Conservation (phyloP, 345 rosid species). For the Trapa bicornis region DNA sequence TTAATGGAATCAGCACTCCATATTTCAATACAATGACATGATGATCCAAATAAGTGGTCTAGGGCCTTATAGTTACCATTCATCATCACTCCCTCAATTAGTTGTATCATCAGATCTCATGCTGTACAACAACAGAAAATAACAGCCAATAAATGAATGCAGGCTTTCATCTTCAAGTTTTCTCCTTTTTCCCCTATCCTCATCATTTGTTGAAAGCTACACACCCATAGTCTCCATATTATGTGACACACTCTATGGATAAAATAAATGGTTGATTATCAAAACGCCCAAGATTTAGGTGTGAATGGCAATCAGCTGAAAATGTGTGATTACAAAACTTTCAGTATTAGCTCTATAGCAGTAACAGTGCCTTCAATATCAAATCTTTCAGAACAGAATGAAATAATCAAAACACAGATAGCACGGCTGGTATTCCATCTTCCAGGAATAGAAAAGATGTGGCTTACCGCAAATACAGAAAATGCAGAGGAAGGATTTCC, state of each 20-base stretch:
- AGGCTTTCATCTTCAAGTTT: background rate
- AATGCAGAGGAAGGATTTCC: constrained; percentile 53
- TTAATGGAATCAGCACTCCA: background rate
- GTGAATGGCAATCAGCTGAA: background rate
- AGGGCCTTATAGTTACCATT: background rate
- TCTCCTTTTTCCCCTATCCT: background rate
- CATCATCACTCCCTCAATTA: background rate
- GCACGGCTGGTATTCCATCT: background rate
- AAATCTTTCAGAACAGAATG: background rate
- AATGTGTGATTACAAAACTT: background rate
- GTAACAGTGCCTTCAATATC: background rate
- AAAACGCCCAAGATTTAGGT: background rate
- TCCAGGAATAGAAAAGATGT: background rate
- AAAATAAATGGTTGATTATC: background rate
- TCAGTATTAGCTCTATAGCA: background rate
- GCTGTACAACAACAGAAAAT: background rate
- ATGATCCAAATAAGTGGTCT: background rate
- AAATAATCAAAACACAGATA: background rate
- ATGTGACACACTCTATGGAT: background rate
- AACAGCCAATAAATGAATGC: background rate
- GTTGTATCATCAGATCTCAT: background rate
- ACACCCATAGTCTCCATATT: background rate
- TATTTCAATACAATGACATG: background rate
- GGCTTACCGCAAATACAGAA: constrained; percentile 80
- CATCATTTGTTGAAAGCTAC: background rate